Evolutionary conservation across 176 grass and related monocot genomes (phyloP).

Genomic region (Alloteropsis semialata): DNA sequence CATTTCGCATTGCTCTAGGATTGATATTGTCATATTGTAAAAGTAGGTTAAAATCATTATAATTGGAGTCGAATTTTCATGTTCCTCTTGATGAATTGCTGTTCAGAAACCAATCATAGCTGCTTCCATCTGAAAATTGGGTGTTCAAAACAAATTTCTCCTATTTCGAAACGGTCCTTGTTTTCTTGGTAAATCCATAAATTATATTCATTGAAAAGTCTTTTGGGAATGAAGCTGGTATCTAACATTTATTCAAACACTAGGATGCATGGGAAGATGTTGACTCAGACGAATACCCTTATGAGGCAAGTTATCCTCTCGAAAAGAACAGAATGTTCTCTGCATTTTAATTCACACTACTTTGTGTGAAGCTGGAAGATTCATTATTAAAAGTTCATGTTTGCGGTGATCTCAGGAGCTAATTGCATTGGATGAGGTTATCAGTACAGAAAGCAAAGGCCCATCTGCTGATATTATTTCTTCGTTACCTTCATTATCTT

Average conservation of each 20-base stretch:
- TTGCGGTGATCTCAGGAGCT: constrained; percentile 63
- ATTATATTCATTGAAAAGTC: not conserved
- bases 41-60: too few species aligned
- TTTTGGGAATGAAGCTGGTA: not conserved
- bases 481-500: constrained; percentile 71
- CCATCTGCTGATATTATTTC: constrained; percentile 63
- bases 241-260: constrained; percentile 24
- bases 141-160: not conserved
- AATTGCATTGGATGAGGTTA: constrained; percentile 78
- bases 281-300: too few species aligned
- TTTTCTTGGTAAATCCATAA: not conserved
- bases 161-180: not conserved
- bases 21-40: not conserved
- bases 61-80: not conserved
- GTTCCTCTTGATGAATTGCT: not conserved
- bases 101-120: not conserved
- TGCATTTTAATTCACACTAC: too few species aligned
- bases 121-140: not conserved
- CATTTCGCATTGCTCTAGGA: not conserved
- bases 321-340: too few species aligned
- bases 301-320: too few species aligned
- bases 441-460: constrained; percentile 83
- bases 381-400: not conserved
- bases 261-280: constrained; percentile 93
- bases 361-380: not conserved